phyloP scores from a whole-genome alignment of 768 basidiomycete species.

The Neoboletus subvelutipes region DNA sequence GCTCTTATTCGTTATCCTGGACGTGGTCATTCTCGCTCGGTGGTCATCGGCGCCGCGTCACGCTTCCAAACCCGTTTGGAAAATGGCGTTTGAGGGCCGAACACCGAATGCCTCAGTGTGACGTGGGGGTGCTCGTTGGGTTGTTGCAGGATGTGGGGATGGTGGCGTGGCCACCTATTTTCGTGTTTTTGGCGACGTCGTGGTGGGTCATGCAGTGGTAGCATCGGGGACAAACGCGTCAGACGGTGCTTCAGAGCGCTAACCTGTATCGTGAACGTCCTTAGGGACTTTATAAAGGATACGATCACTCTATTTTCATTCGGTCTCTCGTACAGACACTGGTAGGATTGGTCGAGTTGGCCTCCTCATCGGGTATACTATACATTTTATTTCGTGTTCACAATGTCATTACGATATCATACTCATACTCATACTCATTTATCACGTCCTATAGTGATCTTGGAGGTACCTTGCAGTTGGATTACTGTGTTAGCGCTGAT shows the following conservation, averaged over 20 bases:
- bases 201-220: constrained; percentile 35
- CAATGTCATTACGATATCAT: not conserved
- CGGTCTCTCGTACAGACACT: not conserved
- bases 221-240: not conserved
- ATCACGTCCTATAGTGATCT: not conserved
- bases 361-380: not conserved
- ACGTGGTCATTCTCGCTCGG: constrained; percentile 28
- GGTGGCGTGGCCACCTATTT: constrained; percentile 39
- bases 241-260: not conserved
- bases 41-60: constrained; percentile 25
- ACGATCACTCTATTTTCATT: not conserved
- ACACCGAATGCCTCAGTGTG: constrained; percentile 11
- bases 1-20: constrained; percentile 17
- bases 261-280: not conserved
- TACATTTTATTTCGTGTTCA: not conserved
- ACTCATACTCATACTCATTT: not conserved
- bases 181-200: constrained; percentile 31
- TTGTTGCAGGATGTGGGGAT: constrained; percentile 30
- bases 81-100: constrained; percentile 4
- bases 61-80: constrained; percentile 20
- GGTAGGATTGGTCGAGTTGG: not conserved
- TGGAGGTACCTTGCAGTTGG: not conserved
- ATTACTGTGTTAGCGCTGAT: not conserved
- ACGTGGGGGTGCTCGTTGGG: constrained; percentile 31
- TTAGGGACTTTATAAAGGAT: not conserved